phyloP scores from a whole-genome alignment of 1,284 basidiomycete genomes.

The Fistulinella staudtii region DNA sequence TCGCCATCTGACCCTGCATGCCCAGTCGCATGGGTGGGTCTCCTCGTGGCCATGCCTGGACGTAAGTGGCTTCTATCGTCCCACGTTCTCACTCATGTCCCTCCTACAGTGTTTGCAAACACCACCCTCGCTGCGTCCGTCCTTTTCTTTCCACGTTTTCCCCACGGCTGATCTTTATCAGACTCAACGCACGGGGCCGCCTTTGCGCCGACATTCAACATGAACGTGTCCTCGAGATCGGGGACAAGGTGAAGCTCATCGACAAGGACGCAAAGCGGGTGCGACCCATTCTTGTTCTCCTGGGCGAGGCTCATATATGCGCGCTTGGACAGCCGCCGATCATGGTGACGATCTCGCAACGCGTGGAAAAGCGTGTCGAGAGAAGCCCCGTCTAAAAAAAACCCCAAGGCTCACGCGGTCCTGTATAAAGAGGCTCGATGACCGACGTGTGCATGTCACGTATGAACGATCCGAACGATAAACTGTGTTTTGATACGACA shows the following conservation, averaged over 20 bases:
- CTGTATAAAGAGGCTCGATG: too few species aligned
- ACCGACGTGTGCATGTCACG: too few species aligned
- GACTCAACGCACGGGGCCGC: constrained; percentile 13
- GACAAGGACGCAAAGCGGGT: constrained; percentile 8
- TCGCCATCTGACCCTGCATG: background rate
- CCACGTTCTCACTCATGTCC: background rate
- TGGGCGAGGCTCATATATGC: background rate
- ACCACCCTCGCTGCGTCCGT: constrained; percentile 19
- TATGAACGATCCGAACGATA: too few species aligned
- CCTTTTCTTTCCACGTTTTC: background rate
- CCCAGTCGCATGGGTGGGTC: constrained; percentile 16
- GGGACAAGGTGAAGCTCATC: constrained; percentile 11
- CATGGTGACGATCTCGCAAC: constrained; percentile 17
- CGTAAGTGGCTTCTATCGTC: constrained; percentile 2
- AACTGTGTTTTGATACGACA: too few species aligned
- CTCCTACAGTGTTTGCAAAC: constrained; percentile 19
- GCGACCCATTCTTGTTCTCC: background rate
- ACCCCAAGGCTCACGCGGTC: too few species aligned
- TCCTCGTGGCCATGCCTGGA: constrained; percentile 20
- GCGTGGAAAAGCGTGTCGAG: constrained; percentile 11
- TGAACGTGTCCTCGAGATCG: constrained; percentile 5
- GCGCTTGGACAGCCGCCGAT: constrained; percentile 15
- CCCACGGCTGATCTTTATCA: constrained; percentile 5
- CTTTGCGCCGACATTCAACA: constrained; percentile 16
- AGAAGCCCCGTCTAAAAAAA: constrained; percentile 4